A percentile compares a stretch with the other conserved stretches of the same genome.
Evolutionary conservation across 2,329 filamentous ascomycete genomes (phyloP).

Genomic region (Huntiella decipiens): DNA sequence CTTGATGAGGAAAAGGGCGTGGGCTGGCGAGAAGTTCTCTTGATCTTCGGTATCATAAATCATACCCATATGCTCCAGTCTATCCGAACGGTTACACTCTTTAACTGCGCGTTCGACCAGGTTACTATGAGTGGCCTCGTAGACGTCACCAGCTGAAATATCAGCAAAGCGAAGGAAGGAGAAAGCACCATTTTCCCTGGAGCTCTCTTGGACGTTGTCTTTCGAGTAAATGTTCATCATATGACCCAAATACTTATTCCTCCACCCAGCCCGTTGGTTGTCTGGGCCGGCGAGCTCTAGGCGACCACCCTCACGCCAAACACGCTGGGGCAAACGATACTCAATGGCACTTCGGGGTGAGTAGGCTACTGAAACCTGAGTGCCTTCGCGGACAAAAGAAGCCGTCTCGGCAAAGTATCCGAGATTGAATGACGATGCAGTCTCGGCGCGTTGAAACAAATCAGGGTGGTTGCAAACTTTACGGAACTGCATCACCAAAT

Average conservation of each 20-base stretch:
- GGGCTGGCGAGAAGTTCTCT: slow-evolving; percentile 47
- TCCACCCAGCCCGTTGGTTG: slow-evolving; percentile 63
- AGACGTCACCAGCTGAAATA: slow-evolving; percentile 52
- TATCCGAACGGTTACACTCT: slow-evolving; percentile 33
- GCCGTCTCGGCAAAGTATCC: slow-evolving; percentile 87
- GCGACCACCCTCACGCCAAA: slow-evolving; percentile 68
- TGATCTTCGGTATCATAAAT: slow-evolving; percentile 52
- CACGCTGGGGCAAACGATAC: slow-evolving; percentile 59
- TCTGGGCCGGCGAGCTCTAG: slow-evolving; percentile 53
- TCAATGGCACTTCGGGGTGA: slow-evolving; percentile 75
- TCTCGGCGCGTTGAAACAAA: slow-evolving; percentile 86
- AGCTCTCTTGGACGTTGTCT: slow-evolving; percentile 51
- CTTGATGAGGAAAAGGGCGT: slow-evolving; percentile 66
- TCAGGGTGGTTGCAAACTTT: slow-evolving; percentile 99
- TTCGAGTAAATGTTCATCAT: slow-evolving; percentile 83
- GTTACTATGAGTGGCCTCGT: slow-evolving; percentile 46
- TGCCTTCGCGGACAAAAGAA: slow-evolving; percentile 81
- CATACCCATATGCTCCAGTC: slow-evolving; percentile 47
- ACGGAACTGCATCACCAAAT: slow-evolving; percentile 97
- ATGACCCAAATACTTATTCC: slow-evolving; percentile 54
- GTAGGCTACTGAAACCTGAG: slow-evolving; percentile 61
- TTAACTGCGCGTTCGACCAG: slow-evolving; percentile 56
- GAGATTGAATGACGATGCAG: slow-evolving; percentile 65
- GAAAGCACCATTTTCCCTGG: slow-evolving; percentile 46
- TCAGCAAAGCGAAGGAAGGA: slow-evolving; percentile 84